Evolutionary conservation across 2,329 filamentous ascomycete genomes (phyloP).

Genomic region (Pseudocercospora fijiensis): DNA sequence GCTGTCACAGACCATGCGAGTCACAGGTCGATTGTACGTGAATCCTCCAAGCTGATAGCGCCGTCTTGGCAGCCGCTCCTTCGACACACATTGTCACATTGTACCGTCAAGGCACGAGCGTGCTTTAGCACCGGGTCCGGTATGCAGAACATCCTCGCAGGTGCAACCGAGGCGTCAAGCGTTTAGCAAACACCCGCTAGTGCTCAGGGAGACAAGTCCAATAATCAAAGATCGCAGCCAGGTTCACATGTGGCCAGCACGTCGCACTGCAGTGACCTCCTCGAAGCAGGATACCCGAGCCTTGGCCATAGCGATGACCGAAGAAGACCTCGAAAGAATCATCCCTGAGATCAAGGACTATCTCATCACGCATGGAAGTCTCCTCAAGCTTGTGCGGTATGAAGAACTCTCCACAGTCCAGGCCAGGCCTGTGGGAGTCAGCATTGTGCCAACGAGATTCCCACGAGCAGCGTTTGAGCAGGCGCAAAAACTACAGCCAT

Average conservation of each 20-base stretch:
- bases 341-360: conserved; percentile 44
- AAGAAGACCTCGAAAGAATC: conserved; percentile 24
- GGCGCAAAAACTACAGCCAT: conserved; percentile 59
- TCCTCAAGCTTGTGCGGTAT: conserved; percentile 40
- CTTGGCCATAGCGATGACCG: conserved; percentile 8
- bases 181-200: conserved; percentile 18
- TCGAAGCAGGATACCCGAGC: neutral
- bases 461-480: conserved; percentile 38
- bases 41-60: neutral
- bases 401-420: conserved; percentile 33
- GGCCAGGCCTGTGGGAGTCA: conserved; percentile 39
- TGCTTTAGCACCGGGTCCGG: neutral
- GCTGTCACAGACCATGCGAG: neutral
- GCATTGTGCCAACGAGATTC: conserved; percentile 41
- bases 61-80: neutral
- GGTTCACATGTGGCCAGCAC: neutral
- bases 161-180: conserved; percentile 22
- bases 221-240: conserved; percentile 1
- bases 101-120: neutral
- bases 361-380: conserved; percentile 45
- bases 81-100: neutral
- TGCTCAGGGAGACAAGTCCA: conserved; percentile 13
- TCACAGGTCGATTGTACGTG: neutral
- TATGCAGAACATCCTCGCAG: neutral
- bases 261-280: neutral